These are phyloP conservation scores for Geotrichum phurueaensis DNA, from an alignment of 1,139 yeast species.

Conservation along the genomic window DNA sequence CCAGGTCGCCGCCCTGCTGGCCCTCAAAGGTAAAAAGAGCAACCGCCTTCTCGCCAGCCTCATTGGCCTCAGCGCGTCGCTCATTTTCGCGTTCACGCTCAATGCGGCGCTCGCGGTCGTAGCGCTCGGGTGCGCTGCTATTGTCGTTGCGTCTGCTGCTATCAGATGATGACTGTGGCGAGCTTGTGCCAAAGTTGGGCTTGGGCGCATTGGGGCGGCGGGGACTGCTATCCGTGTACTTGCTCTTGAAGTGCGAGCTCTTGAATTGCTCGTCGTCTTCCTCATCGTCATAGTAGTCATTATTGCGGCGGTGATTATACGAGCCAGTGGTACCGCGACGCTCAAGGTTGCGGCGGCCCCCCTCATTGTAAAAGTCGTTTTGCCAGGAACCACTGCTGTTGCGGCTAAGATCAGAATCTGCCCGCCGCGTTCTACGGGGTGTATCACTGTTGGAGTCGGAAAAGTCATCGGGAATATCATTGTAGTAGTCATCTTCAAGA, in stretches of 20 bases:
- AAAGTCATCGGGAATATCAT: slow-evolving; percentile 61
- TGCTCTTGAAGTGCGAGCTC: slow-evolving; percentile 31
- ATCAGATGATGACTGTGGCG: neutral
- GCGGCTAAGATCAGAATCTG: neutral
- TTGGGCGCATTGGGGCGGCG: slow-evolving; percentile 47
- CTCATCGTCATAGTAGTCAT: slow-evolving; percentile 2
- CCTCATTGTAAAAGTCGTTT: slow-evolving; percentile 14
- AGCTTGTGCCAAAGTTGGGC: slow-evolving; percentile 35
- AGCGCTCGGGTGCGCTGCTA: slow-evolving; percentile 21
- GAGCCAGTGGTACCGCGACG: slow-evolving; percentile 7
- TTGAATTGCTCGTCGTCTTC: slow-evolving; percentile 1
- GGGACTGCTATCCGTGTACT: slow-evolving; percentile 31
- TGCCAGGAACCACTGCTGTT: slow-evolving; percentile 12
- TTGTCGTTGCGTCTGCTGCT: slow-evolving; percentile 2
- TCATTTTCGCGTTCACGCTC: slow-evolving; percentile 16
- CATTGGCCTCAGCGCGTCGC: slow-evolving; percentile 26
- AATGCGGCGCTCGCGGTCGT: slow-evolving; percentile 25
- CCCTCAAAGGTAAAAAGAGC: slow-evolving; percentile 87
- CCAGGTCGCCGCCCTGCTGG: slow-evolving; percentile 83
- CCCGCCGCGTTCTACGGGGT: slow-evolving; percentile 19
- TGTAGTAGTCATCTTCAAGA: slow-evolving; percentile 56
- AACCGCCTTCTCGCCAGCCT: slow-evolving; percentile 66
- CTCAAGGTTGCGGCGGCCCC: neutral
- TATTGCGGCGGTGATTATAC: neutral
- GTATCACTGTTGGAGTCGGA: slow-evolving; percentile 29